Percentiles rank a stretch among this genome's conserved stretches.
Conservation (phyloP, 116 monocot genomes). For the Phalaenopsis hybrid region DNA sequence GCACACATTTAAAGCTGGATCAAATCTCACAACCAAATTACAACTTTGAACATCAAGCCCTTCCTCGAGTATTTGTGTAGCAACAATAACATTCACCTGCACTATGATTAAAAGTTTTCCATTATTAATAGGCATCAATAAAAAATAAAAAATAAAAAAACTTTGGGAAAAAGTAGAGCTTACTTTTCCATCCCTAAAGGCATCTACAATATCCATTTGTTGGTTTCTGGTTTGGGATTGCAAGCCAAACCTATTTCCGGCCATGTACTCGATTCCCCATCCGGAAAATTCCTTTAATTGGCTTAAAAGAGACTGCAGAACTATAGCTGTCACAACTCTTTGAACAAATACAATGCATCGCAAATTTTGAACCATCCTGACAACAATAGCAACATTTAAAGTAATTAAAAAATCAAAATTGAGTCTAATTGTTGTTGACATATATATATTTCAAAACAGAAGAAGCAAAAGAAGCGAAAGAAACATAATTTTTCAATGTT, state of each 20-base stretch:
- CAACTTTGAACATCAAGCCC: slow-evolving; percentile 72
- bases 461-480: too few relatives aligned
- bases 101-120: background rate
- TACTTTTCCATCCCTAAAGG: slow-evolving; percentile 52
- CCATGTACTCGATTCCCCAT: slow-evolving; percentile 45
- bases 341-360: slow-evolving; percentile 74
- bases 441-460: background rate
- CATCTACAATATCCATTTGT: slow-evolving; percentile 45
- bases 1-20: slow-evolving; percentile 44
- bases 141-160: background rate
- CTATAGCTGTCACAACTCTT: slow-evolving; percentile 61
- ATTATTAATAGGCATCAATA: background rate
- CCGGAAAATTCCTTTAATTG: slow-evolving; percentile 28
- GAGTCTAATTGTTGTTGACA: background rate
- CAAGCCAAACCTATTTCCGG: slow-evolving; percentile 32
- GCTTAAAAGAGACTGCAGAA: slow-evolving; percentile 39
- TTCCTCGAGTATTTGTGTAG: slow-evolving; percentile 72
- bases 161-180: slow-evolving; percentile 1
- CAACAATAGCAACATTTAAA: background rate
- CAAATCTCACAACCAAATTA: slow-evolving; percentile 67
- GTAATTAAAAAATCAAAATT: background rate
- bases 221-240: slow-evolving; percentile 41
- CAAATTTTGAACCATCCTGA: slow-evolving; percentile 35
- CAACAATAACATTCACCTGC: slow-evolving; percentile 61
- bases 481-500: too few relatives aligned